Percentiles rank a stretch among this genome's conserved stretches.
Evolutionary conservation across 805 yeast species (phyloP).

Genomic region (Starmera pachycereana): DNA sequence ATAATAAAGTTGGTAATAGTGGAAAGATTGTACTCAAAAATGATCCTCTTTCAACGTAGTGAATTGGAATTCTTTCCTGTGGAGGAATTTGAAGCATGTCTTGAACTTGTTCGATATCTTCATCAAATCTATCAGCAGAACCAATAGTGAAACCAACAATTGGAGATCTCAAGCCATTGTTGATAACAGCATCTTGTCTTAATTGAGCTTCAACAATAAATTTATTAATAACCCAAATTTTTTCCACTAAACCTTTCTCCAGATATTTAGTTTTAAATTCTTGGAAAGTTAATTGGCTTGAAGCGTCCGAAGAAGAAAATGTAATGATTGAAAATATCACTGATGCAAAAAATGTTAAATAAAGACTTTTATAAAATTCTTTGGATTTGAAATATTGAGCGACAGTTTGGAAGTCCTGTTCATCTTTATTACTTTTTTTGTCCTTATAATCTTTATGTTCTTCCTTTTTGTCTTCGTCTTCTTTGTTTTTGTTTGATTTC

Average conservation of each 20-base stretch:
- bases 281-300: conserved; percentile 48
- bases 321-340: conserved; percentile 25
- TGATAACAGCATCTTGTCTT: conserved; percentile 27
- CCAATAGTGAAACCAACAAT: conserved; percentile 76
- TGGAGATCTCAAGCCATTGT: conserved; percentile 22
- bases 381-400: conserved; percentile 30
- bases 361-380: conserved; percentile 29
- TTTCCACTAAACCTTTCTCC: conserved; percentile 69
- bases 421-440: conserved; percentile 14
- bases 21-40: conserved; percentile 54
- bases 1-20: conserved; percentile 68
- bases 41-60: conserved; percentile 60
- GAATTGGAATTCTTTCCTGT: conserved; percentile 66
- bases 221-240: conserved; percentile 63
- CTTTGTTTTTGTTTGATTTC: conserved; percentile 3
- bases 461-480: conserved; percentile 8
- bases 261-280: conserved; percentile 76
- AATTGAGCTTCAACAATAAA: conserved; percentile 62
- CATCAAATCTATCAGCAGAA: conserved; percentile 76
- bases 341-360: conserved; percentile 28
- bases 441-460: conserved; percentile 13
- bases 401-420: conserved; percentile 18
- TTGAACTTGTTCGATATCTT: conserved; percentile 66
- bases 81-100: conserved; percentile 57
- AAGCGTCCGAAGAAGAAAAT: conserved; percentile 16